phyloP scores from a whole-genome alignment of 345 rosid species.

The Abelmoschus esculentus region DNA sequence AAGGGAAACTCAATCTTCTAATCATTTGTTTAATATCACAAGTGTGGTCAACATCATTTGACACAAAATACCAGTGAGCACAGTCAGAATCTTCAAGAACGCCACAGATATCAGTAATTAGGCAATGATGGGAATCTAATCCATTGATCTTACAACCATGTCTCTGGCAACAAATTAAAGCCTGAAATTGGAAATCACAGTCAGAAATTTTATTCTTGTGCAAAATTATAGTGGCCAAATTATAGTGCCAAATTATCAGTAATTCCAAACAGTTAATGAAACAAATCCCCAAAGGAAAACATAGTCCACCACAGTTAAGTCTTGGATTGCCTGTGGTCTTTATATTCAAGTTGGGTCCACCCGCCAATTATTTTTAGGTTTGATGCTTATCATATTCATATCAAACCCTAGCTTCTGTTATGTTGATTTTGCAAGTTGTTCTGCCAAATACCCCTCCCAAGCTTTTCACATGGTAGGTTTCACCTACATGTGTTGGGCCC shows the following conservation, averaged over 20 bases:
- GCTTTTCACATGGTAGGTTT: neutral
- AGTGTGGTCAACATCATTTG: slow-evolving; percentile 39
- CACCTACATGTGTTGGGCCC: neutral
- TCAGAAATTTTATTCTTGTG: neutral
- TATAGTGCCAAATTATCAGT: too few species aligned
- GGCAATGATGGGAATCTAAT: slow-evolving; percentile 27
- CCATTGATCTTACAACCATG: slow-evolving; percentile 24
- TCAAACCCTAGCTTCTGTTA: neutral
- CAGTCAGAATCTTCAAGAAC: slow-evolving; percentile 40
- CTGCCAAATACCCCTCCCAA: neutral
- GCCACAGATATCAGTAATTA: slow-evolving; percentile 49
- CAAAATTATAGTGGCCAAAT: neutral
- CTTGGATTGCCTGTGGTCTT: neutral
- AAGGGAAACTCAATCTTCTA: slow-evolving; percentile 65
- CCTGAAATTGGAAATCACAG: slow-evolving; percentile 47
- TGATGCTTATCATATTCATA: neutral
- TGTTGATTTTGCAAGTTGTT: neutral
- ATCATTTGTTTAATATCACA: slow-evolving; percentile 41
- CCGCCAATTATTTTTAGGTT: neutral
- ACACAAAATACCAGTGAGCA: slow-evolving; percentile 44
- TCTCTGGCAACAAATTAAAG: slow-evolving; percentile 37
- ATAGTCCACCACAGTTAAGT: neutral
- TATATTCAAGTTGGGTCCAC: neutral
- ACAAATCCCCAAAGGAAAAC: neutral
- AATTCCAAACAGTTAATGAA: neutral